Evolutionary conservation across 495 filamentous ascomycete species (phyloP), one percentile per base, ranked within the genome.

Genomic region (Lichina pygmaea): DNA sequence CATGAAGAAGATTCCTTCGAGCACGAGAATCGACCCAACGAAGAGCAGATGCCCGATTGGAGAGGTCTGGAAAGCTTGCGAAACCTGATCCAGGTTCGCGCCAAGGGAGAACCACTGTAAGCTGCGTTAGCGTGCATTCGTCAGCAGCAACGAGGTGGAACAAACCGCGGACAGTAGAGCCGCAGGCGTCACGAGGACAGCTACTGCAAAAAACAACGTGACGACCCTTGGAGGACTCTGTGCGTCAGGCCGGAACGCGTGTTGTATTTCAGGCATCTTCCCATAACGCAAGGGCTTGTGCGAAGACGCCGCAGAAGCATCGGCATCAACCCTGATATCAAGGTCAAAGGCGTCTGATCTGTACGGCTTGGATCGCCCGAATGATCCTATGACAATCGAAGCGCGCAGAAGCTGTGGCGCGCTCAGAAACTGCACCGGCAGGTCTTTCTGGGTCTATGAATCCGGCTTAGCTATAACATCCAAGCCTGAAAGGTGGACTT

Each of bases 1-100:
- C 58, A 93, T 59, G 67, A 85, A 85, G 63, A 95, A 95, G 51
- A 93, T 72, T 7, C 71, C 79, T 60, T 97, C 89, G 64, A 97
- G 75, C 10, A 74, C 71, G 30, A 93, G 34, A 48, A 97, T 72
- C 8, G 82, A 89, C 38, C 75, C 77, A 49, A 86, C 76, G 62
- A 94, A 93, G 40, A 78, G 54, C 38, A 71, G 63, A 55, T 95
- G 84, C 8, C 83, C 70, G 16, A 93, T 48, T 40, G 86, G 85
- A 6, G 81, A 78, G 16, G 64, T 64, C 43, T 70, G 59, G 42
- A 92, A 59, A 17, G 86, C 86, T 46, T 75, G 71, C 34, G 75
- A 58, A 5, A 91, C 60, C 55, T 94, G 84, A 48, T 72, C 69
- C 54, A 86, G 51, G 60, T 97, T 97, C 46, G 72, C 89, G 44